phyloP scores from a whole-genome alignment of 2,329 filamentous ascomycete genomes.

The Venturia nashicola region DNA sequence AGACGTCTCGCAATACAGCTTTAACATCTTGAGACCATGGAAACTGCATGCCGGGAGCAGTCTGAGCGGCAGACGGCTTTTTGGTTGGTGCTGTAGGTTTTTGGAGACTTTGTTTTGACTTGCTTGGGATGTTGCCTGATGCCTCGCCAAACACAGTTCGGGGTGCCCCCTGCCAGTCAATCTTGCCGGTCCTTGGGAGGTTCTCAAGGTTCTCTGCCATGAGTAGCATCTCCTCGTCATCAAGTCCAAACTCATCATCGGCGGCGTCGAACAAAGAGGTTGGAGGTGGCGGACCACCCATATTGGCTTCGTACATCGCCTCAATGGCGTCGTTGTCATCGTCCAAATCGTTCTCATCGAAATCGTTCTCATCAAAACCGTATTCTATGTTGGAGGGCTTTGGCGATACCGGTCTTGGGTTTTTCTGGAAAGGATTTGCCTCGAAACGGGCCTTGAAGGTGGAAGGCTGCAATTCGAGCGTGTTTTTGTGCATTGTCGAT shows the following conservation, averaged over 20 bases:
- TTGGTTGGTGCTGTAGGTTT: not conserved
- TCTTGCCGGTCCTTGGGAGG: not conserved
- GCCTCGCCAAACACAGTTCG: not conserved
- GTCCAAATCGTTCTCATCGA: slow-evolving; percentile 19
- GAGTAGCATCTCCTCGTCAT: slow-evolving; percentile 11
- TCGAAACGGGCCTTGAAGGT: slow-evolving; percentile 1
- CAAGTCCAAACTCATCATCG: slow-evolving; percentile 18
- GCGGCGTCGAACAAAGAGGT: slow-evolving; percentile 11
- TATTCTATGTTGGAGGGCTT: slow-evolving; percentile 16
- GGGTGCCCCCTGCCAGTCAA: not conserved
- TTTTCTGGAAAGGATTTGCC: not conserved
- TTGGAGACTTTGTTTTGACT: not conserved
- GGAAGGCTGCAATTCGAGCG: not conserved
- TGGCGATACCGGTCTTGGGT: not conserved
- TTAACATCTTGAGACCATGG: slow-evolving; percentile 83
- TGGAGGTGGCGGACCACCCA: slow-evolving; percentile 14
- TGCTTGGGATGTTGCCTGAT: not conserved
- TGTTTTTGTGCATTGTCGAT: not conserved
- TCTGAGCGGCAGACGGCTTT: not conserved
- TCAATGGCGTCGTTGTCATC: slow-evolving; percentile 18
- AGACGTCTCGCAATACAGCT: slow-evolving; percentile 66
- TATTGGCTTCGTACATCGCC: slow-evolving; percentile 15
- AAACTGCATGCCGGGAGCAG: slow-evolving; percentile 39
- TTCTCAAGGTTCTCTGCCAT: slow-evolving; percentile 4
- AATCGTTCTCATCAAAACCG: slow-evolving; percentile 15